Evolutionary conservation across 1,139 yeast genomes (phyloP).

Genomic region (Sugiyamaella paludigena): DNA sequence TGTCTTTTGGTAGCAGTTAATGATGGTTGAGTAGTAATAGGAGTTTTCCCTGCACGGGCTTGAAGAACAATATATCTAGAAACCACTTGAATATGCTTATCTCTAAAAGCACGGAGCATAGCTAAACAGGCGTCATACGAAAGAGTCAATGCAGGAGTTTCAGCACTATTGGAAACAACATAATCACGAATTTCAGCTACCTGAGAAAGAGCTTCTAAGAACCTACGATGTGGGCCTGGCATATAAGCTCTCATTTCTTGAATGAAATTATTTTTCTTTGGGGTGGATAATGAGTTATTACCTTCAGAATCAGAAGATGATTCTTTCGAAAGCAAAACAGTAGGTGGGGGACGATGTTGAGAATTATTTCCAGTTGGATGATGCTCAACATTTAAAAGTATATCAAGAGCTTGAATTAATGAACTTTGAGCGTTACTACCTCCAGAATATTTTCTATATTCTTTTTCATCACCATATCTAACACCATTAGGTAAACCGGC

Average conservation of each 20-base stretch:
- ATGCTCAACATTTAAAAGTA: conserved; percentile 72
- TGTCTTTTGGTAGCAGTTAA: conserved; percentile 31
- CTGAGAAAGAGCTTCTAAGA: conserved; percentile 57
- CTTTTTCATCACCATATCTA: conserved; percentile 62
- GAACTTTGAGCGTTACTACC: conserved; percentile 96
- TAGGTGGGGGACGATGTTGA: conserved; percentile 24
- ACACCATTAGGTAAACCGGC: conserved; percentile 83
- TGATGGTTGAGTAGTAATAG: conserved; percentile 19
- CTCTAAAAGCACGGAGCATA: conserved; percentile 83
- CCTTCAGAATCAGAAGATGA: conserved; percentile 22
- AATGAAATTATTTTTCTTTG: conserved; percentile 58
- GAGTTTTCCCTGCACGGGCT: conserved; percentile 41
- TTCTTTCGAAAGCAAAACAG: conserved; percentile 19
- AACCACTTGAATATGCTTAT: conserved; percentile 89
- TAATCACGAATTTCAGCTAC: conserved; percentile 62
- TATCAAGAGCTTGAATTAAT: conserved; percentile 80
- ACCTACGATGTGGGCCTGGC: conserved; percentile 83
- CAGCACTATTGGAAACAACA: conserved; percentile 47
- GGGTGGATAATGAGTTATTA: conserved; percentile 5
- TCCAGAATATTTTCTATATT: conserved; percentile 67
- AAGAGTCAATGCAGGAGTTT: conserved; percentile 56
- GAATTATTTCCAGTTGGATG: conserved; percentile 62
- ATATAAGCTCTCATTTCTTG: conserved; percentile 81
- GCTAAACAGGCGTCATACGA: conserved; percentile 90
- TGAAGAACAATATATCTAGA: conserved; percentile 81